Conservation (phyloP, 352 stramenopile genomes). For the Pythium aquatile region DNA sequence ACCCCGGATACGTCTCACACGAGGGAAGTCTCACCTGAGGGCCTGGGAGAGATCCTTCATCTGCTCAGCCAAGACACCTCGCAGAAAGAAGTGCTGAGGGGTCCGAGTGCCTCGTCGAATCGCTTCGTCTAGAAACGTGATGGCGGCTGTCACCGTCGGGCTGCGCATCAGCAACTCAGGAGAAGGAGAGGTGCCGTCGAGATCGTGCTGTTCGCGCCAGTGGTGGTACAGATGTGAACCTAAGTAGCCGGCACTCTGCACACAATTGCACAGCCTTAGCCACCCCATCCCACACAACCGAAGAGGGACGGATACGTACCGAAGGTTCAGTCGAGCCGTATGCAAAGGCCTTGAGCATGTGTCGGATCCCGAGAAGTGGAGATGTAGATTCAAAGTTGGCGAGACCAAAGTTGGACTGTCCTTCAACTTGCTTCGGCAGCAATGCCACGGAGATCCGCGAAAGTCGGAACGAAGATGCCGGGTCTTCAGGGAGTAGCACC, state of each 20-base stretch:
- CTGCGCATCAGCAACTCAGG: conserved; percentile 13
- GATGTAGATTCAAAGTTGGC: conserved; percentile 30
- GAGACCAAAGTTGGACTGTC: conserved; percentile 56
- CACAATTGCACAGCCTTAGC: not conserved
- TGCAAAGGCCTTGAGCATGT: conserved; percentile 46
- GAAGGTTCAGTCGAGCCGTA: conserved; percentile 24
- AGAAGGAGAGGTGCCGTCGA: not conserved
- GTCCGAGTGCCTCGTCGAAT: conserved; percentile 13
- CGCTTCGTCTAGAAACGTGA: conserved; percentile 14
- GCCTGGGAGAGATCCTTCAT: conserved; percentile 6
- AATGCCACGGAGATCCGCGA: conserved; percentile 38
- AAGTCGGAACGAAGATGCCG: conserved; percentile 35
- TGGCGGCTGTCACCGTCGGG: conserved; percentile 7
- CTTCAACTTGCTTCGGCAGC: conserved; percentile 48
- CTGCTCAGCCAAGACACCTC: conserved; percentile 14
- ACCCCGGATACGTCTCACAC: too few relatives aligned
- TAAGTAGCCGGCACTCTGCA: conserved; percentile 22
- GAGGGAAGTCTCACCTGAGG: conserved; percentile 2
- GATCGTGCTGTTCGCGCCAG: conserved; percentile 10
- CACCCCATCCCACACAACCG: conserved; percentile 20
- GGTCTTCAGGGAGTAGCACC: conserved; percentile 48
- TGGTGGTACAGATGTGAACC: conserved; percentile 17
- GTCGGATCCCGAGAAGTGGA: conserved; percentile 40
- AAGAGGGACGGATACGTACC: conserved; percentile 9
- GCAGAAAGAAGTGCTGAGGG: conserved; percentile 20